These are phyloP conservation scores for Smallanthus sonchifolius DNA, from an alignment of 129 eudicot genomes.

Conservation along the genomic window DNA sequence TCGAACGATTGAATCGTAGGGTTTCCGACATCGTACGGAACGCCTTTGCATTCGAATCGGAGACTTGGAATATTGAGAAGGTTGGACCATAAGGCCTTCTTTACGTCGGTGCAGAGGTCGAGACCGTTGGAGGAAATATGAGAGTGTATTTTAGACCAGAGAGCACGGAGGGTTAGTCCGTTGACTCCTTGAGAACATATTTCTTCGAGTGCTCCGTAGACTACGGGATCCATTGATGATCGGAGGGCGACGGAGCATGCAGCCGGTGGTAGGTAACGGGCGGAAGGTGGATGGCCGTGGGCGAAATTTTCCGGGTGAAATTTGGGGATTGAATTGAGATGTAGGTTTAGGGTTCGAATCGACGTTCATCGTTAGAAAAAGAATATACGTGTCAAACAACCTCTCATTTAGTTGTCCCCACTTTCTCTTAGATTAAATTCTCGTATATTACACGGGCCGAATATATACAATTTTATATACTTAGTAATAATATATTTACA, in stretches of 20 bases:
- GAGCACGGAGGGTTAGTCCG: conserved; percentile 45
- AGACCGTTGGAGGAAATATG: conserved; percentile 45
- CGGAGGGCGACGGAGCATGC: conserved; percentile 17
- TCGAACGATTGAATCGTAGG: conserved; percentile 38
- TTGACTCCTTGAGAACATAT: conserved; percentile 55
- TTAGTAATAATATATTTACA: no score
- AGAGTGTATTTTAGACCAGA: conserved; percentile 52
- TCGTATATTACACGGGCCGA: no score
- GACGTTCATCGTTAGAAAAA: neutral
- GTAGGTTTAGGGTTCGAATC: conserved; percentile 11
- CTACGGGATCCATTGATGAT: conserved; percentile 55
- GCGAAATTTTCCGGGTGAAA: neutral
- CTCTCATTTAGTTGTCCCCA: no score
- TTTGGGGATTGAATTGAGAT: neutral
- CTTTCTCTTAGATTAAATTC: no score
- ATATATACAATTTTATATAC: no score
- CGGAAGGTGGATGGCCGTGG: neutral
- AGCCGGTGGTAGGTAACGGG: conserved; percentile 19
- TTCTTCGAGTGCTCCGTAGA: conserved; percentile 63
- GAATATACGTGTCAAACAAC: no score
- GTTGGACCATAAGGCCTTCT: conserved; percentile 67
- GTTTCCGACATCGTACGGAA: conserved; percentile 16
- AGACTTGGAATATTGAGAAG: conserved; percentile 53
- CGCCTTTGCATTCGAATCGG: conserved; percentile 37
- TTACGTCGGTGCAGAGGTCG: conserved; percentile 43